These are phyloP conservation scores for Pseudopediastrum boryanum DNA, from an alignment of 139 green algal species.

Conservation along the genomic window DNA sequence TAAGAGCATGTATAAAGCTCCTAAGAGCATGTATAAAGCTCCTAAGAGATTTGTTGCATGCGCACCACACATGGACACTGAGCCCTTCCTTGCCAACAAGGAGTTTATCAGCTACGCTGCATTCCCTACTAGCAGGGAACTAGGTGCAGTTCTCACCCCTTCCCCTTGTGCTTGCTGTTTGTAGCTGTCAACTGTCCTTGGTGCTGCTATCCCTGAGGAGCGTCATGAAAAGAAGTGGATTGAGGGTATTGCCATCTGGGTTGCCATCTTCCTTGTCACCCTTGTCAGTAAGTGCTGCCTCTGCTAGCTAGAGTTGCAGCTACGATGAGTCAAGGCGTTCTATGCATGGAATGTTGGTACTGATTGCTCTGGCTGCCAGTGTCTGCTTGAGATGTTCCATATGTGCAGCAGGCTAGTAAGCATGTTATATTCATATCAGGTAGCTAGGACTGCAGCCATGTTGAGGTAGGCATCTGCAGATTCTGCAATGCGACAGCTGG, in stretches of 20 bases:
- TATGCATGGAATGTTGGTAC: too few species aligned
- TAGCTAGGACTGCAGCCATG: too few species aligned
- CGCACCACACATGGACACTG: not conserved
- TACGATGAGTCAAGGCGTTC: too few species aligned
- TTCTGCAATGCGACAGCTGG: too few species aligned
- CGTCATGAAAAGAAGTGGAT: constrained; percentile 82
- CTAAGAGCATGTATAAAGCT: too few species aligned
- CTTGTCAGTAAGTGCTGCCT: constrained; percentile 83
- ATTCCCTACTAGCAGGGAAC: not conserved
- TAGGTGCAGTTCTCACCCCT: not conserved
- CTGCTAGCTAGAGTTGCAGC: too few species aligned
- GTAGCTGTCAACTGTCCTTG: constrained; percentile 85
- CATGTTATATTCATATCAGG: too few species aligned
- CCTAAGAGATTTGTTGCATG: not conserved
- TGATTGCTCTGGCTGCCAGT: too few species aligned
- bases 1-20: too few species aligned
- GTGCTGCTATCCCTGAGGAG: constrained; percentile 76
- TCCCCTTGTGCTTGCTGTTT: not conserved
- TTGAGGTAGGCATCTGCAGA: too few species aligned
- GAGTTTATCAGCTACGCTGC: not conserved
- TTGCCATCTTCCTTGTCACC: constrained; percentile 88
- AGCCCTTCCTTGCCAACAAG: not conserved
- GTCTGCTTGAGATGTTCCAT: too few species aligned
- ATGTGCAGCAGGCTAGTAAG: too few species aligned
- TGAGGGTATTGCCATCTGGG: constrained; percentile 94